These are phyloP conservation scores for Magnaporthiopsis rhizophila DNA, from an alignment of 2,329 filamentous ascomycete species.

Conservation along the genomic window DNA sequence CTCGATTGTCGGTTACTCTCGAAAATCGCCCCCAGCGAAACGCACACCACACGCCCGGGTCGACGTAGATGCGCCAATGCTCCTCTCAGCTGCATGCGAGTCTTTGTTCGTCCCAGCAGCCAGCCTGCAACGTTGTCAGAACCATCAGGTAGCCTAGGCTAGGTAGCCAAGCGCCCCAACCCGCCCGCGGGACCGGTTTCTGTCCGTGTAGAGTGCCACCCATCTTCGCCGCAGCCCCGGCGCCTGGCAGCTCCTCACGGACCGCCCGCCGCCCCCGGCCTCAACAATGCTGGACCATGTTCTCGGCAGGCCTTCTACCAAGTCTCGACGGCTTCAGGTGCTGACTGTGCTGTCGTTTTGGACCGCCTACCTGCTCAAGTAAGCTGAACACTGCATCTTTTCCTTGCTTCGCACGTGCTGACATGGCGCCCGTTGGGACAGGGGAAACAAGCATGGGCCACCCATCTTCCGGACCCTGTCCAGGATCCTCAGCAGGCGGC, in stretches of 20 bases:
- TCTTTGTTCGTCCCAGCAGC: background rate
- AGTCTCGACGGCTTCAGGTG: conserved; percentile 88
- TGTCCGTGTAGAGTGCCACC: background rate
- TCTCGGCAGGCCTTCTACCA: conserved; percentile 79
- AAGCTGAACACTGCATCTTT: conserved; percentile 18
- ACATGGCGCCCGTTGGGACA: conserved; percentile 27
- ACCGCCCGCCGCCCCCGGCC: background rate
- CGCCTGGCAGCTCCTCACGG: background rate
- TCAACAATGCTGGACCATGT: conserved; percentile 71
- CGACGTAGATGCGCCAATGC: background rate
- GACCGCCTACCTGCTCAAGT: conserved; percentile 76
- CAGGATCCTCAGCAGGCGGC: conserved; percentile 54
- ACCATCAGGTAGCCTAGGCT: background rate
- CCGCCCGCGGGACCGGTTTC: background rate
- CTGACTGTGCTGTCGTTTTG: conserved; percentile 87
- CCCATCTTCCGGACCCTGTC: conserved; percentile 66
- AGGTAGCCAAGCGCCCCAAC: background rate
- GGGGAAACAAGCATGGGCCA: conserved; percentile 84
- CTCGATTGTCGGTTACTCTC: background rate
- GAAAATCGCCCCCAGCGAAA: background rate
- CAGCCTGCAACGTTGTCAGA: background rate
- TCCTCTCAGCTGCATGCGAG: background rate
- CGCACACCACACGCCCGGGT: background rate
- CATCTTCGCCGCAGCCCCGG: background rate
- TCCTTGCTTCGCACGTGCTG: background rate